Conservation (phyloP, 768 basidiomycete genomes). For the Leccinum imitatum region DNA sequence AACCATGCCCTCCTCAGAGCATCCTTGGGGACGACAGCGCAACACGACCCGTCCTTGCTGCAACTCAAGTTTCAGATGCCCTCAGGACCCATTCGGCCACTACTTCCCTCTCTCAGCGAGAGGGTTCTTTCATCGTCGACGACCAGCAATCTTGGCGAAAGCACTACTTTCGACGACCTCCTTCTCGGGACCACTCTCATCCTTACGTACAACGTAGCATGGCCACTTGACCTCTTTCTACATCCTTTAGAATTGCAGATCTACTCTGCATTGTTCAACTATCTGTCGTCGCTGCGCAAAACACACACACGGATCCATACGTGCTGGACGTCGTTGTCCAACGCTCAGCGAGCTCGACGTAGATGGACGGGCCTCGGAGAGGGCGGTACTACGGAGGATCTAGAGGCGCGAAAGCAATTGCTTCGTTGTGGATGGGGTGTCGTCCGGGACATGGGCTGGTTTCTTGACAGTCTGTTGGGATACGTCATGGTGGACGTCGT, state of each 20-base stretch:
- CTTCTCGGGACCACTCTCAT: constrained; percentile 77
- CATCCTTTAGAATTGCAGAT: constrained; percentile 69
- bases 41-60: constrained; percentile 77
- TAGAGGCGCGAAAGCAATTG: constrained; percentile 59
- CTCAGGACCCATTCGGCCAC: constrained; percentile 76
- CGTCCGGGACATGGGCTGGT: constrained; percentile 89
- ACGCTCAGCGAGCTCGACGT: constrained; percentile 78
- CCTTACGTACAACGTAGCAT: constrained; percentile 70
- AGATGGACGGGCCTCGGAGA: constrained; percentile 87
- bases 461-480: constrained; percentile 76
- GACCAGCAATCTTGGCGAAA: constrained; percentile 36
- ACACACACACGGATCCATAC: constrained; percentile 77
- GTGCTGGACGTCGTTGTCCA: constrained; percentile 85
- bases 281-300: constrained; percentile 80
- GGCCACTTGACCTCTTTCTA: constrained; percentile 91
- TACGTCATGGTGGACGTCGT: constrained; percentile 92
- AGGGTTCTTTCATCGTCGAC: constrained; percentile 42
- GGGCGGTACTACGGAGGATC: constrained; percentile 76
- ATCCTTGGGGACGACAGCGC: constrained; percentile 84
- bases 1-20: constrained; percentile 85
- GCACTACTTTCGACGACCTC: constrained; percentile 64
- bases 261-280: constrained; percentile 78
- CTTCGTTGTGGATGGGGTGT: constrained; percentile 84
- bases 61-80: constrained; percentile 76
- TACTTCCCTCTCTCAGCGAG: constrained; percentile 68